Percentiles rank a stretch among this genome's conserved stretches.
Evolutionary conservation across 177 flowering plant genomes (phyloP).

Genomic region (Vitis hybrid): DNA sequence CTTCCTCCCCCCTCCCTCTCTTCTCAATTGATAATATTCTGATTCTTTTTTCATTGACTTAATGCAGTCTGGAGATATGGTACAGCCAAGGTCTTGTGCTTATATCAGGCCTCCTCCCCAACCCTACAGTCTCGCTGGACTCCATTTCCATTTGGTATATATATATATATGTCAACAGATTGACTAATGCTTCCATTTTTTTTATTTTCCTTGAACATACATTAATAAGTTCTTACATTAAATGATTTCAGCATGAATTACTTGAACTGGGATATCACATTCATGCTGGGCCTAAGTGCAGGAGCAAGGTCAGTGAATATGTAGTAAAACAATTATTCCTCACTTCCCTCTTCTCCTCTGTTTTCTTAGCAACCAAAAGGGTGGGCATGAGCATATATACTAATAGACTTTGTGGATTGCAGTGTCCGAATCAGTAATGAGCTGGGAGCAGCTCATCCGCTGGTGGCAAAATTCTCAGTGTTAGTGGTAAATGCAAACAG

Average conservation of each 20-base stretch:
- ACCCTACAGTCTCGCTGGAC: slow-evolving; percentile 65
- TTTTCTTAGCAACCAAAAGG: neutral
- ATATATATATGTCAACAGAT: slow-evolving; percentile 5
- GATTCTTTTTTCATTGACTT: neutral
- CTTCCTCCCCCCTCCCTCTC: neutral
- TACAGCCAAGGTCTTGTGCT: slow-evolving; percentile 70
- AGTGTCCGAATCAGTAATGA: slow-evolving; percentile 74
- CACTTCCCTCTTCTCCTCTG: neutral
- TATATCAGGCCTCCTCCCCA: slow-evolving; percentile 64
- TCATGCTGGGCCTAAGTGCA: slow-evolving; percentile 67
- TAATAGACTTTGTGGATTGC: slow-evolving; percentile 6
- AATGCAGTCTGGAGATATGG: slow-evolving; percentile 78
- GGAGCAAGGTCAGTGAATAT: slow-evolving; percentile 61
- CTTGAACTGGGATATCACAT: slow-evolving; percentile 73
- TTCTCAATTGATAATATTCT: neutral
- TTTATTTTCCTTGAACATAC: neutral
- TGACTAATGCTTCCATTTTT: neutral
- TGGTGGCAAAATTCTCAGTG: slow-evolving; percentile 56
- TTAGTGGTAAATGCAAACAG: slow-evolving; percentile 50
- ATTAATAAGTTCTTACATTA: neutral
- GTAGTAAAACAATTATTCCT: neutral
- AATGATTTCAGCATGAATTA: slow-evolving; percentile 63
- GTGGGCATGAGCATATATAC: too few relatives aligned
- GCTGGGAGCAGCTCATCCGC: slow-evolving; percentile 63
- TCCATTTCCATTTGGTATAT: slow-evolving; percentile 72